phyloP scores from a whole-genome alignment of 305 asterid species.

The Solanum chacoense region DNA sequence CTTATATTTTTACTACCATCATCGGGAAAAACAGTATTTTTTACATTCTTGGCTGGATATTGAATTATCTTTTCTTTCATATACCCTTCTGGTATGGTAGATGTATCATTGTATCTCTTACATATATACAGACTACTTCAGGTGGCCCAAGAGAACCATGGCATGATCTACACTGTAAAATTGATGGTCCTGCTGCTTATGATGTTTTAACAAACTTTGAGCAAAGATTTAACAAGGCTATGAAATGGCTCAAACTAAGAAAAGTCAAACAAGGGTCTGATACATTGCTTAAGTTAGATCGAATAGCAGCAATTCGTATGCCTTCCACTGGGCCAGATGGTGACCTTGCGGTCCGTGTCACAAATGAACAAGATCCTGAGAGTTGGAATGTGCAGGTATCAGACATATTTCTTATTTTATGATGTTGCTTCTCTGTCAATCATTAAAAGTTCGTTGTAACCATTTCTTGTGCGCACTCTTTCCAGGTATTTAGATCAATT shows the following conservation, averaged over 20 bases:
- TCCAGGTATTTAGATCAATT: slow-evolving; percentile 13
- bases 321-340: slow-evolving; percentile 14
- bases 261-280: slow-evolving; percentile 8
- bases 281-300: slow-evolving; percentile 7
- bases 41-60: background rate
- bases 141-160: slow-evolving; percentile 20
- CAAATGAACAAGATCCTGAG: slow-evolving; percentile 12
- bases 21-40: background rate
- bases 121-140: slow-evolving; percentile 2
- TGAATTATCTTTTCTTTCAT: background rate
- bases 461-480: background rate
- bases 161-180: slow-evolving; percentile 17
- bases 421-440: background rate
- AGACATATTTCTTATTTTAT: background rate
- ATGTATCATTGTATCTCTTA: background rate
- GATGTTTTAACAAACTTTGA: slow-evolving; percentile 16
- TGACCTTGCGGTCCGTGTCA: slow-evolving; percentile 1
- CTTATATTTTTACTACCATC: background rate
- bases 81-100: background rate
- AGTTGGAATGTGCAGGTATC: slow-evolving; percentile 17
- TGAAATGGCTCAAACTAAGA: slow-evolving; percentile 46
- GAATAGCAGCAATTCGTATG: slow-evolving; percentile 4
- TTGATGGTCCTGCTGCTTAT: slow-evolving; percentile 20
- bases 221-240: slow-evolving; percentile 19
- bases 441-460: background rate